phyloP scores from a whole-genome alignment of 495 filamentous ascomycete genomes.

The Aspergillus bridgeri region DNA sequence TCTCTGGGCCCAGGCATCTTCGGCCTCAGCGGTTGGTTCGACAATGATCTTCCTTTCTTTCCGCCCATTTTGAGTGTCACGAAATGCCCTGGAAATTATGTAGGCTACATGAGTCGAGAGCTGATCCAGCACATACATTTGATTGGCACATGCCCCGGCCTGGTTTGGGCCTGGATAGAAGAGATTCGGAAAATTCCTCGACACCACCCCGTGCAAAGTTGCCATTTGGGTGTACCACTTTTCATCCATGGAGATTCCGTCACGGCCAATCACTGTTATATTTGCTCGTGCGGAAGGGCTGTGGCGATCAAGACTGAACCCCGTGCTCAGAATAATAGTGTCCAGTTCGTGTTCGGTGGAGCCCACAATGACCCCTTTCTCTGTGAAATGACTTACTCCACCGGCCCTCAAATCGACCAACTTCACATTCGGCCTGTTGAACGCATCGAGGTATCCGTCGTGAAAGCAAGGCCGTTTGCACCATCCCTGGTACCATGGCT shows the following conservation, averaged over 20 bases:
- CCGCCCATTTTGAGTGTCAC: too few relatives aligned
- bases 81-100: constrained; percentile 39
- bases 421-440: constrained; percentile 27
- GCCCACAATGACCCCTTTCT: constrained; percentile 22
- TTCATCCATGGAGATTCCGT: constrained; percentile 39
- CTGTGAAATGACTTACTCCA: constrained; percentile 19
- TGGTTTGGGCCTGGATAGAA: constrained; percentile 46
- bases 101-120: constrained; percentile 40
- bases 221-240: constrained; percentile 35
- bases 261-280: constrained; percentile 1
- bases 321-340: constrained; percentile 34
- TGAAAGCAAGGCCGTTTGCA: constrained; percentile 31
- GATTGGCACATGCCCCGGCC: constrained; percentile 33
- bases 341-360: constrained; percentile 35
- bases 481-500: constrained; percentile 25
- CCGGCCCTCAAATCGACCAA: constrained; percentile 32
- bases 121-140: constrained; percentile 37
- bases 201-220: constrained; percentile 20
- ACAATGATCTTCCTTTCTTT: constrained; percentile 32
- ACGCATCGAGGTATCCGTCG: constrained; percentile 27
- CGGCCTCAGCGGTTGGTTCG: constrained; percentile 40
- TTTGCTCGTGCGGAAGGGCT: neutral
- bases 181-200: constrained; percentile 50
- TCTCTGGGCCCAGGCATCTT: constrained; percentile 46
- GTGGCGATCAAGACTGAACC: constrained; percentile 32